Evolutionary conservation across 495 filamentous ascomycete genomes (phyloP), one percentile per base, ranked within the genome.

Genomic region (Neurospora sp.): DNA sequence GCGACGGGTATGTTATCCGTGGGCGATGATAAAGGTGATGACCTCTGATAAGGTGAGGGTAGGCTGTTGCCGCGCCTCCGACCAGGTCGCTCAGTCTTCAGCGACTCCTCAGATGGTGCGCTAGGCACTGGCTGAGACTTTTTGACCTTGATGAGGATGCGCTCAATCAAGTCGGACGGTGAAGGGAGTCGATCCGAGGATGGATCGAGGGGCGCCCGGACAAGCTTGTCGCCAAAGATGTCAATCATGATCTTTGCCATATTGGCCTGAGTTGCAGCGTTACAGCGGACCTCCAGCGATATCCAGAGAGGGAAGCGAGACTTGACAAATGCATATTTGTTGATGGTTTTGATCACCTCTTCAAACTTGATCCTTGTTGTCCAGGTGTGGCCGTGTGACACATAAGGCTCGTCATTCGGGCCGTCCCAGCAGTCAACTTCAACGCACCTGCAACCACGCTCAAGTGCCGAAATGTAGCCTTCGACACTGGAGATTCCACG

Each of bases 361-460:
- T 88, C 85, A 80, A 99, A 98, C 4, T 92, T 87, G 69, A 98
- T 92, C 75, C 91, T 89, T 35, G 88, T 94, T 8, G 95, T 98
- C 81, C 94, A 86, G 14, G 94, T 96, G n/a, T 88, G 89, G 14
- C 96, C 96, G 77, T 99, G 96, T 74, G 89, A 92, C 38, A 99
- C 96, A 71, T 93, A 88, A 8, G 96, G 96, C 73, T 92, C 88
- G 40, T 92, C 93, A 77, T 97, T 91, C 38, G 87, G 84, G 16
- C 96, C 96, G 83, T 99, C 93, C 96, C 96, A 98, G 81, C 95
- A 98, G 83, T 99, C 96, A 62, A 99, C 92, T 82, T 99, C 96
- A 69, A 99, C 89, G 81, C 96, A 98, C 71, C 96, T 91, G 79
- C 96, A 99, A 48, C 94, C 94, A 69, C 90, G 88, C 75, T 93